Percentiles rank a stretch among this genome's conserved stretches.
Conservation (phyloP, 1,284 basidiomycete genomes). For the Pisolithus thermaeus region DNA sequence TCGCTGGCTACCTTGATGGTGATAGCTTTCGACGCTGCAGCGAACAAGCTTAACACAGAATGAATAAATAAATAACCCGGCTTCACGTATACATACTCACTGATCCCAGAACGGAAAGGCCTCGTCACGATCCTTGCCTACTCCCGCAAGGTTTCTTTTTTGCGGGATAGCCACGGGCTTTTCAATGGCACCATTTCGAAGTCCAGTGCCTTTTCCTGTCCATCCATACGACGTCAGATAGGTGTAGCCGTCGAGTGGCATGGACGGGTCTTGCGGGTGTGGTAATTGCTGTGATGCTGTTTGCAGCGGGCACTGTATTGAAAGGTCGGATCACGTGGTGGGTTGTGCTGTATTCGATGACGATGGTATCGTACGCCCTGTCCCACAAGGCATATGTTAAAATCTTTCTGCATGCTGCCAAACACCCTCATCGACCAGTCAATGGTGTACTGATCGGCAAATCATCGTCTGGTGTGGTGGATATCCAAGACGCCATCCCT, state of each 20-base stretch:
- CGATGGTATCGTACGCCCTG: conserved; percentile 45
- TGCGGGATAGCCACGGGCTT: conserved; percentile 75
- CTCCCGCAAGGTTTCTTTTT: conserved; percentile 78
- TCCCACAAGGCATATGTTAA: conserved; percentile 57
- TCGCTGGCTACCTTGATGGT: conserved; percentile 57
- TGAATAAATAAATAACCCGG: conserved; percentile 1
- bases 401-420: conserved; percentile 65
- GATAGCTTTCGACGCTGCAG: conserved; percentile 72
- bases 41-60: conserved; percentile 56
- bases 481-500: conserved; percentile 59
- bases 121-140: conserved; percentile 89
- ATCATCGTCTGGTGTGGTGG: conserved; percentile 31
- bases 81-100: conserved; percentile 44
- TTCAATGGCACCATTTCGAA: conserved; percentile 61
- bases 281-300: no score
- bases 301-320: no score
- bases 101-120: conserved; percentile 97
- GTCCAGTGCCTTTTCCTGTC: conserved; percentile 75
- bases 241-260: conserved; percentile 69
- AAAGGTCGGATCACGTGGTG: not conserved
- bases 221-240: conserved; percentile 84
- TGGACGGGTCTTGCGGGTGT: conserved; percentile 18
- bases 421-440: conserved; percentile 62
- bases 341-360: not conserved
- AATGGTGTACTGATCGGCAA: conserved; percentile 64